phyloP scores from a whole-genome alignment of 2,329 filamentous ascomycete species.

The Raffaelea albimanens region DNA sequence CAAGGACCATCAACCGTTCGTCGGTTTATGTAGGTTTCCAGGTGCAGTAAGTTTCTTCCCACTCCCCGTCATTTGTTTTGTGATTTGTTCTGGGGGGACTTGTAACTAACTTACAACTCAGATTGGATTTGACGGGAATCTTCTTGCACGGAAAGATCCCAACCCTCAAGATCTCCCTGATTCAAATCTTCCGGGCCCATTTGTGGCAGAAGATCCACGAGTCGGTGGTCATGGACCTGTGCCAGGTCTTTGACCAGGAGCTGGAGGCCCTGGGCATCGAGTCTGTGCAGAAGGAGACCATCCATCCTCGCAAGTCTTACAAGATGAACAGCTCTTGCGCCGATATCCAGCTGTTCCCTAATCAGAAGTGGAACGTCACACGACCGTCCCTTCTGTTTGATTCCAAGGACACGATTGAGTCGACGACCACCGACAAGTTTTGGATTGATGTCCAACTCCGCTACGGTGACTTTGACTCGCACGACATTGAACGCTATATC shows the following conservation, averaged over 20 bases:
- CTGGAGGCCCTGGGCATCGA: slow-evolving; percentile 92
- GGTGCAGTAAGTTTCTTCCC: slow-evolving; percentile 57
- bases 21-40: slow-evolving; percentile 99
- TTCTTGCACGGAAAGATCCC: slow-evolving; percentile 99
- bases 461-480: slow-evolving; percentile 90
- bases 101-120: background rate
- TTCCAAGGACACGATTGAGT: slow-evolving; percentile 89
- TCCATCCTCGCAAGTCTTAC: slow-evolving; percentile 97
- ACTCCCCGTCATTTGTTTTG: background rate
- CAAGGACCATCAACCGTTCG: slow-evolving; percentile 75
- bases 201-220: slow-evolving; percentile 99
- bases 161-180: slow-evolving; percentile 92
- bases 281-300: slow-evolving; percentile 97
- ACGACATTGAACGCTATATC: slow-evolving; percentile 96
- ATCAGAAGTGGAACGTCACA: slow-evolving; percentile 98
- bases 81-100: background rate
- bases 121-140: slow-evolving; percentile 85
- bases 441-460: slow-evolving; percentile 96
- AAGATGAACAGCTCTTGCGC: slow-evolving; percentile 99
- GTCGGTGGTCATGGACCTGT: slow-evolving; percentile 96
- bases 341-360: slow-evolving; percentile 92
- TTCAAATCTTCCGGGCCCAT: slow-evolving; percentile 98
- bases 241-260: slow-evolving; percentile 97
- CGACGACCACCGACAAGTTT: slow-evolving; percentile 96
- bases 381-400: slow-evolving; percentile 88